Conservation (phyloP, 2,329 filamentous ascomycete genomes). For the Monilinia laxa region DNA sequence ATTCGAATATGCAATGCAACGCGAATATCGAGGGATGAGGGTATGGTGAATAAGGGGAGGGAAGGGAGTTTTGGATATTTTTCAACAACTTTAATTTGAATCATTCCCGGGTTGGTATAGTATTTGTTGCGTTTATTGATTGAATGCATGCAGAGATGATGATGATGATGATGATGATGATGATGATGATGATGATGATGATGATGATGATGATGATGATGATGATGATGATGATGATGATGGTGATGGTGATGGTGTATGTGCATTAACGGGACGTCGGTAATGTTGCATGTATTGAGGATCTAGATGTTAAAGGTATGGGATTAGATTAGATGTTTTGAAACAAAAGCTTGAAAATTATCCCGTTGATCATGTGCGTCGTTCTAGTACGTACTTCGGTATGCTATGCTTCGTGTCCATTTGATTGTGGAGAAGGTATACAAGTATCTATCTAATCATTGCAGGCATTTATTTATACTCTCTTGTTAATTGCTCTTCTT, state of each 20-base stretch:
- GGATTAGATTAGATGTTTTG: conserved; percentile 8
- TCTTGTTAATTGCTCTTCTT: too few relatives aligned
- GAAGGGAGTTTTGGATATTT: background rate
- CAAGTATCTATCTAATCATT: background rate
- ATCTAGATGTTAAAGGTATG: background rate
- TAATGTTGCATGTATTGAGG: background rate
- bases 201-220: too few relatives aligned
- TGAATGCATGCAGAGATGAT: background rate
- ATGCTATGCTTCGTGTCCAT: background rate
- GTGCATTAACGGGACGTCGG: background rate
- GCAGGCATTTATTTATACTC: background rate
- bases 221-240: too few relatives aligned
- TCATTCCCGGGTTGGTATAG: background rate
- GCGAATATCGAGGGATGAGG: background rate
- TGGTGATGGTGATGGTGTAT: too few relatives aligned
- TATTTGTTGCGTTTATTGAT: too few relatives aligned
- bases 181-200: too few relatives aligned
- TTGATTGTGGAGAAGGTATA: too few relatives aligned
- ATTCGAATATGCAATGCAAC: background rate
- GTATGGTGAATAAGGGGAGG: background rate
- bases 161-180: too few relatives aligned
- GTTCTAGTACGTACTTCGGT: background rate
- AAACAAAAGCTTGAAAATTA: background rate
- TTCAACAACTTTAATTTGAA: background rate
- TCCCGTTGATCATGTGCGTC: background rate